A percentile compares a stretch with the other conserved stretches of the same genome.
Conservation (phyloP, 768 basidiomycete species). For the Xerocomellus chrysenteron region DNA sequence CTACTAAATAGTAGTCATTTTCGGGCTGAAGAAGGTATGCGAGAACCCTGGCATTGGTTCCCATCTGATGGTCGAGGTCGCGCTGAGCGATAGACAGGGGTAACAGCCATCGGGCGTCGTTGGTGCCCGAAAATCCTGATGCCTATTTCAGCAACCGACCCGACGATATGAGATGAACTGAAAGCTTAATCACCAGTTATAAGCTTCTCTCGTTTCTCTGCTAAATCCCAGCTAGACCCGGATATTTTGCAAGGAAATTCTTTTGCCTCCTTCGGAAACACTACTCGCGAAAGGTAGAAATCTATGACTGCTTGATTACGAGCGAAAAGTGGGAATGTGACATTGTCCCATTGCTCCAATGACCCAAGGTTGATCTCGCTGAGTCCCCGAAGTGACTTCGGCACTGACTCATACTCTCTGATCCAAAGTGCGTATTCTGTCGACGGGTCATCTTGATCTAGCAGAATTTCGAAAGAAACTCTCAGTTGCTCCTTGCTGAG, state of each 20-base stretch:
- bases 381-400: background rate
- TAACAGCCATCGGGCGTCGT: constrained; percentile 37
- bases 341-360: constrained; percentile 2
- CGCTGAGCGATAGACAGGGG: constrained; percentile 32
- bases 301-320: constrained; percentile 1
- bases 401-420: background rate
- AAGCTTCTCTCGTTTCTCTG: constrained; percentile 14
- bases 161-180: background rate
- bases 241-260: constrained; percentile 32
- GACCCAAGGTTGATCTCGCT: constrained; percentile 2
- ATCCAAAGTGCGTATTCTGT: constrained; percentile 1
- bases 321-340: background rate
- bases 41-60: constrained; percentile 43
- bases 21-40: constrained; percentile 26
- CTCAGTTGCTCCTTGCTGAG: constrained; percentile 3
- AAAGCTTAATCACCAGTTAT: constrained; percentile 1
- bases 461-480: background rate
- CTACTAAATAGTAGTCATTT: constrained; percentile 12
- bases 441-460: constrained; percentile 1
- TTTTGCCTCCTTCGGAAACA: constrained; percentile 35
- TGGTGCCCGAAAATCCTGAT: constrained; percentile 40
- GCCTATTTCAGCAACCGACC: background rate
- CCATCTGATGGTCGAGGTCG: constrained; percentile 23
- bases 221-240: constrained; percentile 37
- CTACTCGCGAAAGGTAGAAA: constrained; percentile 26